Conservation (phyloP, 2,329 filamentous ascomycete genomes). For the Hypomyces rosellus region DNA sequence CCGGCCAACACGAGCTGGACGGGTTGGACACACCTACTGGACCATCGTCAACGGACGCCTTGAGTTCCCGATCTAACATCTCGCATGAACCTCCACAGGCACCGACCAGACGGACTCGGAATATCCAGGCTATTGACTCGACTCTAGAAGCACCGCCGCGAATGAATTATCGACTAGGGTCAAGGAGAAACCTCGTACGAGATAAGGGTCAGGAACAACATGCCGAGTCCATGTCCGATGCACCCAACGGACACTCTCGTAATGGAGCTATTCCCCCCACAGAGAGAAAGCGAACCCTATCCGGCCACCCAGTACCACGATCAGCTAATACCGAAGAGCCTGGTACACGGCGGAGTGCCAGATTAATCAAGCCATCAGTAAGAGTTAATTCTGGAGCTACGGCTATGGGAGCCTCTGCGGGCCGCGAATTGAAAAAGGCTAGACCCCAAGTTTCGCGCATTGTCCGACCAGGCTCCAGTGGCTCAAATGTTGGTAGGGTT, state of each 20-base stretch:
- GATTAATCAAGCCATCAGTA: slow-evolving; percentile 65
- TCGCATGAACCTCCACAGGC: slow-evolving; percentile 45
- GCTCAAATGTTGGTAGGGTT: slow-evolving; percentile 72
- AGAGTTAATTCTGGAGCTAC: slow-evolving; percentile 55
- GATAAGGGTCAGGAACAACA: slow-evolving; percentile 24
- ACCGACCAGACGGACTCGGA: slow-evolving; percentile 47
- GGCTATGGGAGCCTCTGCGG: slow-evolving; percentile 51
- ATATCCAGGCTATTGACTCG: slow-evolving; percentile 45
- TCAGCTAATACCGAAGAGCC: slow-evolving; percentile 53
- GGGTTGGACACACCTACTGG: slow-evolving; percentile 55
- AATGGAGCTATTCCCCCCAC: slow-evolving; percentile 37
- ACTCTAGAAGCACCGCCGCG: slow-evolving; percentile 56
- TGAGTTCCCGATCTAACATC: slow-evolving; percentile 18
- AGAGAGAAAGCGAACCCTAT: slow-evolving; percentile 87
- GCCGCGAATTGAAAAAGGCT: slow-evolving; percentile 74
- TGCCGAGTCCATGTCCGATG: slow-evolving; percentile 37
- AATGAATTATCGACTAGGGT: slow-evolving; percentile 51
- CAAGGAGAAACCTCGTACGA: slow-evolving; percentile 35
- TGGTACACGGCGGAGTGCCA: slow-evolving; percentile 59
- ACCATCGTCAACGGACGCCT: slow-evolving; percentile 18
- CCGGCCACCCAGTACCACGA: slow-evolving; percentile 63
- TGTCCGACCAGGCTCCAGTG: slow-evolving; percentile 58
- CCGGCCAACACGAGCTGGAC: slow-evolving; percentile 40
- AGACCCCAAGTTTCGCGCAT: slow-evolving; percentile 64
- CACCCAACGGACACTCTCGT: slow-evolving; percentile 31